Evolutionary conservation across 2,329 filamentous ascomycete genomes (phyloP), one percentile per base, ranked within the genome.

Genomic region (Paecilomyces variotii): DNA sequence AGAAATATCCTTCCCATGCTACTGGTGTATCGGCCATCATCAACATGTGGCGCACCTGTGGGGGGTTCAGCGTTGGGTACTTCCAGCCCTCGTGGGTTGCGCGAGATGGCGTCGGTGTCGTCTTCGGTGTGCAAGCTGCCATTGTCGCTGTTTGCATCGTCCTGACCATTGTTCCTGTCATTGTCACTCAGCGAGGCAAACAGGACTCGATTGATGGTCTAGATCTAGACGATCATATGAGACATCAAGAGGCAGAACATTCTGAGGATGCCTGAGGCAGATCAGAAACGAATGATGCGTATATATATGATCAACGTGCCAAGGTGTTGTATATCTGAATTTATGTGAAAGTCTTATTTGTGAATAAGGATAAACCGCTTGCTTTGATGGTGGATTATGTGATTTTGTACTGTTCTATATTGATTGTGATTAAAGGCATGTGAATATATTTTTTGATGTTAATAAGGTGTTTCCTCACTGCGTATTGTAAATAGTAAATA

Each of bases 1-100:
- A 75, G 27, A 73, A 71, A 53, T 74, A 72, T 56, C 73, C 72
- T 3, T 59, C 64, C 2, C 67, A 73, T 50, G 62, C 73, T 1
- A 72, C 73, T 1, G 62, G 65, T 4, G 72, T 74, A 34, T 69
- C 67, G 0, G 70, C 71, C 2, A 74, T 74, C 27, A 63, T 75
- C 55, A 75, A 75, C 57, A 71, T 73, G 63, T 74, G 73, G 72
- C 69, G 73, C 5, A 74, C 72, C 3, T 69, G 69, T 10, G 72
- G 73, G n/a, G 73, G 73, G 1, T 74, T 74, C 35, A 66, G 70
- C 0, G 72, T 75, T 24, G 70, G 64, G 12, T 75, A 74, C 57
- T 74, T 73, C 60, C 72, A 74, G 61, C 66, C 70, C n/a, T 58
- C 65, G 1, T 74, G 72, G 72, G 72, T 74, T 14, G 55, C 60